These are phyloP conservation scores for Knoxdaviesia proteae DNA, from an alignment of 2,329 filamentous ascomycete species.

Conservation along the genomic window DNA sequence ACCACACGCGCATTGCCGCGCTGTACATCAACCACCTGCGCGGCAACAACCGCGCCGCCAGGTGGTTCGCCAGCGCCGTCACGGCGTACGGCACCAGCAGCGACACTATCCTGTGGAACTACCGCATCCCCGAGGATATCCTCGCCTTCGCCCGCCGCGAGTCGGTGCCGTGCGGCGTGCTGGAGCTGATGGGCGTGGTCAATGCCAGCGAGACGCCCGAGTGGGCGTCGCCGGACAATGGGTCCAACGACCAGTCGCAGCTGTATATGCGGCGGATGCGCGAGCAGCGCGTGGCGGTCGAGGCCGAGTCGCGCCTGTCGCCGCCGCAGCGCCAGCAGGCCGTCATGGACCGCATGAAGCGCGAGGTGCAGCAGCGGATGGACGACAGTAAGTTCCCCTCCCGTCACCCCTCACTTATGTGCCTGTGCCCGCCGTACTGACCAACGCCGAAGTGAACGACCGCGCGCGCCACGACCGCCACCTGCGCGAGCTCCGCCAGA, in stretches of 20 bases:
- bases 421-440: not conserved
- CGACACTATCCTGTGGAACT: conserved; percentile 38
- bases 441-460: conserved; percentile 17
- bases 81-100: conserved; percentile 33
- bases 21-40: conserved; percentile 27
- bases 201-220: conserved; percentile 29
- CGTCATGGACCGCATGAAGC: conserved; percentile 16
- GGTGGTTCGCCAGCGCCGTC: conserved; percentile 34
- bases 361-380: conserved; percentile 21
- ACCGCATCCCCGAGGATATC: conserved; percentile 32
- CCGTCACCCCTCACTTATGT: not conserved
- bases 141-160: conserved; percentile 27
- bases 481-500: conserved; percentile 21
- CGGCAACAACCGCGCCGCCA: conserved; percentile 12
- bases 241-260: conserved; percentile 16
- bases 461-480: conserved; percentile 16
- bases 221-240: conserved; percentile 25
- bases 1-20: conserved; percentile 9
- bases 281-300: conserved; percentile 13
- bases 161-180: conserved; percentile 35
- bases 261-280: conserved; percentile 13
- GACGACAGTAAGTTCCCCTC: conserved; percentile 20
- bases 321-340: conserved; percentile 20
- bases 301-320: conserved; percentile 19
- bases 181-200: conserved; percentile 31